Evolutionary conservation across 163 green algal species (phyloP), one percentile per base, ranked within the genome.

Genomic region (Volvox carteri): DNA sequence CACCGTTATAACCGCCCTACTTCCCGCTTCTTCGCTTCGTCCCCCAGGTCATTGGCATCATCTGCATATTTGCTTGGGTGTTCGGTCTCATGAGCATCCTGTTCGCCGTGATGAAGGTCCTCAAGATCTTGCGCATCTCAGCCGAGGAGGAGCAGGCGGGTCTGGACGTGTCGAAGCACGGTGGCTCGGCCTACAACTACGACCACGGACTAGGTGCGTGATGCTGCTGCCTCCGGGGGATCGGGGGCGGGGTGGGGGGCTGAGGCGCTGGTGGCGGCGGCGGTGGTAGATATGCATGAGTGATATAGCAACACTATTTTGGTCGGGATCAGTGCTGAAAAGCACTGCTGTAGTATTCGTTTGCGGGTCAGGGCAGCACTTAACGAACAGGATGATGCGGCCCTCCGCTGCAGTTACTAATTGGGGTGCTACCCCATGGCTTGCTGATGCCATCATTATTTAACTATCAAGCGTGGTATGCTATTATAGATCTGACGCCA

Each of bases 161-260:
- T 33, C 92, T 98, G 79, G 96, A 98, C 78, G 90, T 95, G 19
- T 96, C 92, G 56, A 95, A 97, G 92, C 96, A 98, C 91, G 96
- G 96, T 41, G 96, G 67, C 48, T 75, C 37, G 0, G 83, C 83
- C 48, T 81, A 88, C 50, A 88, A 88, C 83, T 88, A 83, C 68
- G 68, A 88, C 35, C 83, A 88, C 68, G 83, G 83, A 2, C 83
- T 88, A 0, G 83, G 81, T 85, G 54, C 3, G 39, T 78, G 41
- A 5, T 23, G 25, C 54, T 8, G 25, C 54, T 65, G 50, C 50
- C 50, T 25, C 12, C 50, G 50, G 50, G 12, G 37, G 62, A 16
- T 33, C 19, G 23, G 58, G 23, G 19, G 9, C 30, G 12, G 30
- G 19, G 65, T 44, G n/a, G n/a, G 44, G 30, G 8, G 28, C 19